A percentile compares a stretch with the other conserved stretches of the same genome.
Conservation (phyloP, 441 rosid genomes). For the Syzygium syzygioides region DNA sequence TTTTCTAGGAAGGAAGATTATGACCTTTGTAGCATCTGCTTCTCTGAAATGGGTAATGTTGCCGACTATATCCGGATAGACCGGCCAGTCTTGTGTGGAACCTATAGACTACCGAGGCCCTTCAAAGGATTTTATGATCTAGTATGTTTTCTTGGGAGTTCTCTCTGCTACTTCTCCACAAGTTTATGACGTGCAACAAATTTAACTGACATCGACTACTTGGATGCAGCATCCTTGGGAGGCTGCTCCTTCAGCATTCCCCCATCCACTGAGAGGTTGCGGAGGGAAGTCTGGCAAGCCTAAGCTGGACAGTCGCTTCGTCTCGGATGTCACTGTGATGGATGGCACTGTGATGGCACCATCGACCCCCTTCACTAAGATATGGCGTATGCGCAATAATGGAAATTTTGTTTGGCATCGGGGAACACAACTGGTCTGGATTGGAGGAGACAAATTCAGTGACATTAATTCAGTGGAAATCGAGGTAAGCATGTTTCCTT, state of each 20-base stretch:
- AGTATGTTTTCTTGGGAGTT: constrained; percentile 20
- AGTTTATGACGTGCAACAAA: neutral
- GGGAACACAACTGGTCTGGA: constrained; percentile 66
- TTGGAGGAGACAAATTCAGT: constrained; percentile 67
- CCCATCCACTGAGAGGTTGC: constrained; percentile 7
- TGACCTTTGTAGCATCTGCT: constrained; percentile 89
- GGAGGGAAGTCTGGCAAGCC: constrained; percentile 28
- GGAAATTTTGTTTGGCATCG: constrained; percentile 64
- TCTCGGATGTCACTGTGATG: constrained; percentile 67
- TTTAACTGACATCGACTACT: neutral
- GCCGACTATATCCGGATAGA: constrained; percentile 67
- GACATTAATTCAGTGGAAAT: constrained; percentile 32
- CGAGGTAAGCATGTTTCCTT: constrained; percentile 33
- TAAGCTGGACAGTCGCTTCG: constrained; percentile 72
- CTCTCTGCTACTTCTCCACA: neutral
- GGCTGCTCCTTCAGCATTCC: constrained; percentile 3
- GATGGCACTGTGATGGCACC: constrained; percentile 88
- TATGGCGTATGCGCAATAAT: constrained; percentile 84
- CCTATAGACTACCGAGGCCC: constrained; percentile 22
- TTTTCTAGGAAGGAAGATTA: constrained; percentile 63
- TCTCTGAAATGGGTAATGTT: constrained; percentile 55
- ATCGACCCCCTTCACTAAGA: constrained; percentile 68
- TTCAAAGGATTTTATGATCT: constrained; percentile 28
- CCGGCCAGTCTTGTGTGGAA: constrained; percentile 29
- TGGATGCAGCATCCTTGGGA: constrained; percentile 22